Base-by-base conservation (phyloP, 2,329 filamentous ascomycete genomes). In the Davidsoniella eucalypti region DNA sequence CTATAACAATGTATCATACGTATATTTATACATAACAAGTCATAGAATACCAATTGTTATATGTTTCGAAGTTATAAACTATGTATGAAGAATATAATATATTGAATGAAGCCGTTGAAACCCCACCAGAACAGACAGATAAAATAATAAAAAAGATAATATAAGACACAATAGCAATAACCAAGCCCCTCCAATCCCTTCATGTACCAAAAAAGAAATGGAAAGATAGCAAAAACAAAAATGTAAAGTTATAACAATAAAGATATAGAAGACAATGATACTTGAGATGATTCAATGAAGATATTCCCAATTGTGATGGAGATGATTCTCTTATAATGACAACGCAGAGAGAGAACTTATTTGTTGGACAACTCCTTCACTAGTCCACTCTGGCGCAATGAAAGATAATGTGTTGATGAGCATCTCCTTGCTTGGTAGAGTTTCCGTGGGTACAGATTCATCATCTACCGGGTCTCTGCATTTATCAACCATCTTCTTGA, bases 281-380 rank as follows among this genome's bases (percentile, higher is more conserved):
- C 17, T 43, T 43, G 12, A 8, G 17, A 43, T 25, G 18, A 12
- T 7, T 14, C 25, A 43, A 5, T 21, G 18, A n/a, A 23, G 21
- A 14, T 43, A 43, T 25, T 43, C n/a, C 6, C 14, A 25, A 18
- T 43, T 25, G 25, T 25, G n/a, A 44, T 7, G 7, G 9, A n/a
- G 36, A 29, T 16, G n/a, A 40, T 5, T 36, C 18, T 5, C 45
- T 37, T 51, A 53, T 8, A 52, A 44, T 25, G 47, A 41, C 46
- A 52, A 88, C 47, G 71, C 88, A 39, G 85, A 84, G 61, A 87
- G 85, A 64, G 74, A 72, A 53, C 84, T 78, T 53, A 88, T 63
- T 58, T 86, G 77, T 58, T 77, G 77, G 54, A 88, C 64, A 57
- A 87, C 70, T 2, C 75, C 72, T 54, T 82, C 78, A 56, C 75